Conservation (phyloP, 2,329 filamentous ascomycete genomes). For the Nigrograna mackinnonii region DNA sequence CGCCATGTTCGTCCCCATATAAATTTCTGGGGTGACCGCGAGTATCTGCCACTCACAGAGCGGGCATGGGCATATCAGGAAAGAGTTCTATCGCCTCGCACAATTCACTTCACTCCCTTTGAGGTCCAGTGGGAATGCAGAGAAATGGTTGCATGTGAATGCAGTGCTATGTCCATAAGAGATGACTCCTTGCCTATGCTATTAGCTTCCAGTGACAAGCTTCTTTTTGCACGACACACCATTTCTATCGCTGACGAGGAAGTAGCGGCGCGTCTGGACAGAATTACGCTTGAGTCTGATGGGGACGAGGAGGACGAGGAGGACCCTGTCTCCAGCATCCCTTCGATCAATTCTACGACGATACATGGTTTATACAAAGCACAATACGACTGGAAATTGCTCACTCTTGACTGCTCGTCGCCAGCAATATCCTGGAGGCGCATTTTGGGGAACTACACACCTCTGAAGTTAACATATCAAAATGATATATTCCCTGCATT, state of each 20-base stretch:
- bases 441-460: constrained; percentile 1
- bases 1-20: background rate
- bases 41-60: background rate
- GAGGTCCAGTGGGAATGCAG: background rate
- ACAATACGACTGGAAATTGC: no score
- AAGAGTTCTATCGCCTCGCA: background rate
- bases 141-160: background rate
- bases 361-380: no score
- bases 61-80: background rate
- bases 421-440: constrained; percentile 1
- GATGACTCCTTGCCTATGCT: no score
- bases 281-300: background rate
- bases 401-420: background rate
- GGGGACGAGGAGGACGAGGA: background rate
- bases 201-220: no score
- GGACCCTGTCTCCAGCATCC: background rate
- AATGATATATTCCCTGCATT: constrained; percentile 5
- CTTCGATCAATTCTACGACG: no score
- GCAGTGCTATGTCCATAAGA: background rate
- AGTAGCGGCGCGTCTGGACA: no score
- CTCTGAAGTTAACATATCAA: constrained; percentile 1
- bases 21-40: background rate
- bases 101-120: background rate
- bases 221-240: background rate
- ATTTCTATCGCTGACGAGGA: no score